Evolutionary conservation across 176 grass and related monocot species (phyloP).

Genomic region (Melocanna baccifera): DNA sequence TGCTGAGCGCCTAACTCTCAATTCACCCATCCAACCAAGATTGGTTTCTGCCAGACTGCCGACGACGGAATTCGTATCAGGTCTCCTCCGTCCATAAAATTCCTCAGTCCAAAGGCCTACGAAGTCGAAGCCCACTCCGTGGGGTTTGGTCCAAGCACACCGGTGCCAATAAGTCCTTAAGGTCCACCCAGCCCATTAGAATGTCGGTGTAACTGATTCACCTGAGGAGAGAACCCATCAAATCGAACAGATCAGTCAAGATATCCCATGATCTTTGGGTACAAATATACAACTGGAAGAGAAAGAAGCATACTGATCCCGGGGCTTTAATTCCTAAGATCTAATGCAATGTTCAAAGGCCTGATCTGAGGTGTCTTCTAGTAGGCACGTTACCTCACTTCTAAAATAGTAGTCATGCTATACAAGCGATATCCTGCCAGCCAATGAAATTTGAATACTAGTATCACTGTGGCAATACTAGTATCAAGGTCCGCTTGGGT

Average conservation of each 20-base stretch:
- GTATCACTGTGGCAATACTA: too few species aligned
- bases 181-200: slow-evolving; percentile 27
- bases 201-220: background rate
- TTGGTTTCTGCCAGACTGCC: background rate
- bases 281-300: background rate
- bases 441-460: background rate
- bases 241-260: background rate
- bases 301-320: background rate
- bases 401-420: background rate
- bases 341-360: background rate
- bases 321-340: background rate
- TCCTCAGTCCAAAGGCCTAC: background rate
- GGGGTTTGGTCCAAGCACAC: slow-evolving; percentile 28
- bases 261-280: background rate
- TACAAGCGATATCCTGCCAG: background rate
- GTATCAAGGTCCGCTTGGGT: background rate
- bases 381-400: background rate
- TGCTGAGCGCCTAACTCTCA: background rate
- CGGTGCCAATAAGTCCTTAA: background rate
- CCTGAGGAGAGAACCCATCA: background rate
- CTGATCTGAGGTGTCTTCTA: background rate
- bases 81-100: background rate
- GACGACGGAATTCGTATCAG: background rate
- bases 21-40: background rate
- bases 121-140: slow-evolving; percentile 15